Percentiles rank a stretch among this genome's conserved stretches.
Conservation (phyloP, 345 rosid genomes). For the Salix suchowensis region DNA sequence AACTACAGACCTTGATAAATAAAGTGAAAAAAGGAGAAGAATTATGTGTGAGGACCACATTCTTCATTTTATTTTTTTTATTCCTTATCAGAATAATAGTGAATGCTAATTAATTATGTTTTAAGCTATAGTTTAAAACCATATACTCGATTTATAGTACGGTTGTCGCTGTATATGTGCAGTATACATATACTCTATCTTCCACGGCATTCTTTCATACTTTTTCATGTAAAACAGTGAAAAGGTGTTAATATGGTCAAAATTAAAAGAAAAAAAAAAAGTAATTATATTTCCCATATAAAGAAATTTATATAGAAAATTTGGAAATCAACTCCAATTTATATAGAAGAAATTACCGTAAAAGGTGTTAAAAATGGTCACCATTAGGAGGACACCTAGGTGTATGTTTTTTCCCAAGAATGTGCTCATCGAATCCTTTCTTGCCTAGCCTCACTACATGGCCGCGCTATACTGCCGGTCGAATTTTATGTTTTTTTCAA, state of each 20-base stretch:
- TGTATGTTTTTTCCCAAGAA: too few relatives aligned
- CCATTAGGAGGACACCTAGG: too few relatives aligned
- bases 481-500: too few relatives aligned
- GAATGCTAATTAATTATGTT: conserved; percentile 5
- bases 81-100: conserved; percentile 17
- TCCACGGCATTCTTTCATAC: neutral
- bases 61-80: conserved; percentile 22
- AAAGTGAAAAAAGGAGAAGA: conserved; percentile 3
- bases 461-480: too few relatives aligned
- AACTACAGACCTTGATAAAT: neutral
- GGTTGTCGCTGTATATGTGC: neutral
- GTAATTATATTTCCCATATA: neutral
- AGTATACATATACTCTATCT: neutral
- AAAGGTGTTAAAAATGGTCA: too few relatives aligned
- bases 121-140: neutral
- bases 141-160: neutral
- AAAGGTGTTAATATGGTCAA: neutral
- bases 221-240: neutral
- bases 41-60: conserved; percentile 38
- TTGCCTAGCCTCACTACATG: too few relatives aligned
- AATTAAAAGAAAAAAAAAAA: neutral
- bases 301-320: neutral
- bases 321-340: too few relatives aligned
- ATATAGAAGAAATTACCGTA: too few relatives aligned
- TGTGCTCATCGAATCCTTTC: too few relatives aligned